Conservation (phyloP, 352 stramenopile species). For the Pythium brassicae region DNA sequence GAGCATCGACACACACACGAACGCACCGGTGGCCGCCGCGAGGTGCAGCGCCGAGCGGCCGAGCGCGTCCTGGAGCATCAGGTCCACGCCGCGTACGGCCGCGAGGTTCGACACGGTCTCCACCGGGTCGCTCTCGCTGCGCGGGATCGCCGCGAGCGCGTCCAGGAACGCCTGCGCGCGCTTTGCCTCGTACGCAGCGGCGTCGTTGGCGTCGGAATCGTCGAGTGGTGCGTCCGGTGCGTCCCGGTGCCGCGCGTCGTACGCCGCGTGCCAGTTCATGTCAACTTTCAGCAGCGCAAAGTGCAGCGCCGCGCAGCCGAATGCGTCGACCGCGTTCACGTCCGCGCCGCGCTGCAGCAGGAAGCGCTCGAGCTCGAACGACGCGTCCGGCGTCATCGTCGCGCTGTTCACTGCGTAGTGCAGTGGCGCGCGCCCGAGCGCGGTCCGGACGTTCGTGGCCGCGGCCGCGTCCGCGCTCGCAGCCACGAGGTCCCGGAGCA, state of each 20-base stretch:
- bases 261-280: slow-evolving; percentile 57
- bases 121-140: slow-evolving; percentile 52
- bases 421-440: slow-evolving; percentile 50
- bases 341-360: slow-evolving; percentile 52
- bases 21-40: slow-evolving; percentile 63
- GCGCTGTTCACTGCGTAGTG: slow-evolving; percentile 71
- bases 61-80: slow-evolving; percentile 35
- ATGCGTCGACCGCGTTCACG: slow-evolving; percentile 50
- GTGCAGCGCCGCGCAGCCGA: slow-evolving; percentile 51
- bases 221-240: slow-evolving; percentile 16
- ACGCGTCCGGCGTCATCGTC: slow-evolving; percentile 64
- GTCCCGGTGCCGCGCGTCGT: slow-evolving; percentile 27
- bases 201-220: slow-evolving; percentile 25
- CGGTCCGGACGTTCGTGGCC: slow-evolving; percentile 48
- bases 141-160: slow-evolving; percentile 35
- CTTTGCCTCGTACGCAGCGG: slow-evolving; percentile 43
- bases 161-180: slow-evolving; percentile 38
- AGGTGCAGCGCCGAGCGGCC: slow-evolving; percentile 62
- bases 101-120: slow-evolving; percentile 73
- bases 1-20: slow-evolving; percentile 70
- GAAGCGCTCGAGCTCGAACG: slow-evolving; percentile 74
- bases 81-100: slow-evolving; percentile 37
- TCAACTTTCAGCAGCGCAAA: slow-evolving; percentile 70
- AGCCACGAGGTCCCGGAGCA: slow-evolving; percentile 47
- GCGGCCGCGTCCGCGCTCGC: slow-evolving; percentile 24